A percentile compares a stretch with the other conserved stretches of the same genome.
Conservation (phyloP, 352 stramenopile species). For the Globisporangium barbulae region DNA sequence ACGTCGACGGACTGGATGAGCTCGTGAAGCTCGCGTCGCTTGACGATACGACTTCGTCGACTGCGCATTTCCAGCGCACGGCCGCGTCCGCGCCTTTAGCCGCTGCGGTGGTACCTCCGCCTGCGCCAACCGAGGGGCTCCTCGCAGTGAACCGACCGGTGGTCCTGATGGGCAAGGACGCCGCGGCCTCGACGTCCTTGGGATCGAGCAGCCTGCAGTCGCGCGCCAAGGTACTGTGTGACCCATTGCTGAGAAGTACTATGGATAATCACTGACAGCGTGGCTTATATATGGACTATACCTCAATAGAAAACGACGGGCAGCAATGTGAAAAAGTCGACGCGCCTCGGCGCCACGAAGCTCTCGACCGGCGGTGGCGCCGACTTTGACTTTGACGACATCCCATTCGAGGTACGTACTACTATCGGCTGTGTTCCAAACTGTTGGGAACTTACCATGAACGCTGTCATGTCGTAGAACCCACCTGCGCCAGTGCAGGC, state of each 20-base stretch:
- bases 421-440: too few relatives aligned
- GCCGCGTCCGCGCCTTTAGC: conserved; percentile 6
- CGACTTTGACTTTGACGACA: conserved; percentile 89
- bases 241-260: background rate
- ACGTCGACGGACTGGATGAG: conserved; percentile 72
- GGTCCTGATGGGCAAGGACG: conserved; percentile 68
- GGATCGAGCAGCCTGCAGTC: conserved; percentile 55
- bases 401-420: conserved; percentile 69
- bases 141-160: conserved; percentile 66
- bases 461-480: conserved; percentile 37
- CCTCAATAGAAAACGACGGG: conserved; percentile 30
- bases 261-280: background rate
- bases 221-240: conserved; percentile 41
- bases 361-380: conserved; percentile 44
- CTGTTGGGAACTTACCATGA: background rate
- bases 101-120: conserved; percentile 1
- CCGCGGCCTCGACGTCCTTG: conserved; percentile 30
- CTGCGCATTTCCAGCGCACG: conserved; percentile 52
- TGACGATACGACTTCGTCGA: conserved; percentile 22
- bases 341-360: conserved; percentile 72
- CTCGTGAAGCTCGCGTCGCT: conserved; percentile 72
- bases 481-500: conserved; percentile 38
- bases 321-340: conserved; percentile 44
- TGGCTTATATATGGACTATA: background rate
- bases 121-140: conserved; percentile 28